These are phyloP conservation scores for Trichosporon ovoides DNA, from an alignment of 1,284 basidiomycete species.

Conservation along the genomic window DNA sequence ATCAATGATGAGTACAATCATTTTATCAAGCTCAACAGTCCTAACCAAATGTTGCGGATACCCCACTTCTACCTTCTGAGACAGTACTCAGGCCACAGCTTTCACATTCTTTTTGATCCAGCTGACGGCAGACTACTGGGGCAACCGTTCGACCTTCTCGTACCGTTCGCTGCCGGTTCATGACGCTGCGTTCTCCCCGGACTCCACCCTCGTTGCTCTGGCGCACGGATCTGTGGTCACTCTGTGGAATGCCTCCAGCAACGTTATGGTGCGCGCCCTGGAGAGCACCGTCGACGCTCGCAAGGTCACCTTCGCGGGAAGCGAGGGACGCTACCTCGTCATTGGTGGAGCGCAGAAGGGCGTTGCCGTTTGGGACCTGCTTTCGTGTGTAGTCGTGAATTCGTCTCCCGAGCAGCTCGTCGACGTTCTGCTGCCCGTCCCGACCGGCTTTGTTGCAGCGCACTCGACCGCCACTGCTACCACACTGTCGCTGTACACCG, in stretches of 20 bases:
- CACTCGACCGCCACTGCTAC: slow-evolving; percentile 33
- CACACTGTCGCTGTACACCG: slow-evolving; percentile 53
- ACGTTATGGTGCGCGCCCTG: slow-evolving; percentile 62
- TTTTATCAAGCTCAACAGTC: slow-evolving; percentile 51
- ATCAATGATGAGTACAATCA: slow-evolving; percentile 42
- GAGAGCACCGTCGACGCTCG: slow-evolving; percentile 51
- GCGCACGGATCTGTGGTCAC: slow-evolving; percentile 65
- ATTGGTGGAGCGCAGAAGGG: slow-evolving; percentile 56
- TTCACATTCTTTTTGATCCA: neutral
- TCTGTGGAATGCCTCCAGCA: slow-evolving; percentile 70
- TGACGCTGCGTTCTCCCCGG: slow-evolving; percentile 71
- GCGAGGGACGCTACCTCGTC: slow-evolving; percentile 53
- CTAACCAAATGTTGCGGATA: slow-evolving; percentile 42
- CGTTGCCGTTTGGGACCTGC: slow-evolving; percentile 73
- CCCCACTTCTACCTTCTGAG: slow-evolving; percentile 49
- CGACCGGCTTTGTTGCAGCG: slow-evolving; percentile 51
- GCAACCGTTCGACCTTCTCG: slow-evolving; percentile 62
- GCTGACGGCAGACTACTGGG: slow-evolving; percentile 64
- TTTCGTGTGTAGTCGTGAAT: slow-evolving; percentile 54
- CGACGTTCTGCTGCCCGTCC: slow-evolving; percentile 59
- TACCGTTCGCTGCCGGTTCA: slow-evolving; percentile 66
- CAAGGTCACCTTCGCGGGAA: slow-evolving; percentile 46
- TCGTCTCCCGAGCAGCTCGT: slow-evolving; percentile 50
- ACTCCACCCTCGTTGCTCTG: slow-evolving; percentile 78
- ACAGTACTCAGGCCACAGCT: slow-evolving; percentile 15